Evolutionary conservation across 805 yeast genomes (phyloP), one percentile per base, ranked within the genome.

Genomic region (Lachancea cidri): DNA sequence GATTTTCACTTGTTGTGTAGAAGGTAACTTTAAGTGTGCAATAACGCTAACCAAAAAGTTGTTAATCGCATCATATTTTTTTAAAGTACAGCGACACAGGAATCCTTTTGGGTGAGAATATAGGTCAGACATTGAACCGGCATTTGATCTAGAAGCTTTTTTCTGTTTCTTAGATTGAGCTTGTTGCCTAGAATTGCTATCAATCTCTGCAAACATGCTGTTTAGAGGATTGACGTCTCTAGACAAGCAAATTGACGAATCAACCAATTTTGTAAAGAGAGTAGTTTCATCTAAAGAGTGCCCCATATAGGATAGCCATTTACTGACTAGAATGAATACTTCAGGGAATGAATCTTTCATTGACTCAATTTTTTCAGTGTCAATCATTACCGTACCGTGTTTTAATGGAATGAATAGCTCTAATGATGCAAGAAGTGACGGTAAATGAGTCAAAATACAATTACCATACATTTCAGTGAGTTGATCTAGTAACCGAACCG

Each of bases 81-180:
- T 19, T 0, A 45, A 30, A 4, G 80, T 67, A 13, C 77, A 70
- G 7, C 64, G 59, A 6, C 62, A 54, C 20, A 59, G 57, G 51
- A 83, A 83, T 39, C 76, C 66, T 40, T 75, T 78, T 35, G 79
- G 70, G 57, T 83, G 85, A 1, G 88, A 78, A 35, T 82, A 66
- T 22, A 83, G 56, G 62, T 84, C 94, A 6, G 89, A 74, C 46
- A 81, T 62, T 3, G 87, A 78, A 19, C 65, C 65, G 5, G 70
- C 68, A 1, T 75, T 48, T 14, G 60, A 62, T 29, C 62, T 60
- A 35, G 56, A 60, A 47, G 70, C 74, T 52, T 70, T 71, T 52
- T 66, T 73, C 38, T 70, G 62, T 49, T 67, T 66, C 43, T 66
- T 67, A 35, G 55, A 59, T 17, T 47, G 50, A 29, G 29, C 24